These are phyloP conservation scores for Lycium ferocissimum DNA, from an alignment of 257 asterid species.

Conservation along the genomic window DNA sequence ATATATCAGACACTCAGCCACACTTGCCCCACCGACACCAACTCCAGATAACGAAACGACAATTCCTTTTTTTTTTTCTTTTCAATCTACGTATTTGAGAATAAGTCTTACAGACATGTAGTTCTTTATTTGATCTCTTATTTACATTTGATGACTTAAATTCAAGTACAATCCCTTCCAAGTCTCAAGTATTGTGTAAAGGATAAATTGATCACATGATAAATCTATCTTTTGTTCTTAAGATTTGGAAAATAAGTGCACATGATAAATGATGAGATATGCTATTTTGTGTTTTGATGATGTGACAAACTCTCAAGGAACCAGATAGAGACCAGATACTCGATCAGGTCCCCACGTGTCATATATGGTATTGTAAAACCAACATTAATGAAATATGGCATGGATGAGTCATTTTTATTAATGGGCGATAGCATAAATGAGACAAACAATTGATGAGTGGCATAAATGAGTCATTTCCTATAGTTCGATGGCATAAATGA, in stretches of 20 bases:
- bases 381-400: too few relatives aligned
- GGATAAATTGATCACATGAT: neutral
- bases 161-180: slow-evolving; percentile 5
- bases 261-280: neutral
- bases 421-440: too few relatives aligned
- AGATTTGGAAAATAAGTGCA: neutral
- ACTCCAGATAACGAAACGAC: slow-evolving; percentile 7
- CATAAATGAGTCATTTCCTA: too few relatives aligned
- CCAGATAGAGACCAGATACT: too few relatives aligned
- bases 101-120: too few relatives aligned
- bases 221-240: neutral
- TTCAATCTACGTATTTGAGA: neutral
- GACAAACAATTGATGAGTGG: too few relatives aligned
- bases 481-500: too few relatives aligned
- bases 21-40: slow-evolving; percentile 32
- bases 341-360: too few relatives aligned
- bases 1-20: slow-evolving; percentile 1
- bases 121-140: neutral
- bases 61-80: neutral
- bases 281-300: too few relatives aligned
- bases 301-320: too few relatives aligned
- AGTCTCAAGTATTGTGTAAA: neutral
- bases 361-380: too few relatives aligned
- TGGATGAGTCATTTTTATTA: too few relatives aligned
- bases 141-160: slow-evolving; percentile 8